Evolutionary conservation across 2,329 filamentous ascomycete genomes (phyloP), one percentile per base, ranked within the genome.

Genomic region (Conoideocrella luteorostrata): DNA sequence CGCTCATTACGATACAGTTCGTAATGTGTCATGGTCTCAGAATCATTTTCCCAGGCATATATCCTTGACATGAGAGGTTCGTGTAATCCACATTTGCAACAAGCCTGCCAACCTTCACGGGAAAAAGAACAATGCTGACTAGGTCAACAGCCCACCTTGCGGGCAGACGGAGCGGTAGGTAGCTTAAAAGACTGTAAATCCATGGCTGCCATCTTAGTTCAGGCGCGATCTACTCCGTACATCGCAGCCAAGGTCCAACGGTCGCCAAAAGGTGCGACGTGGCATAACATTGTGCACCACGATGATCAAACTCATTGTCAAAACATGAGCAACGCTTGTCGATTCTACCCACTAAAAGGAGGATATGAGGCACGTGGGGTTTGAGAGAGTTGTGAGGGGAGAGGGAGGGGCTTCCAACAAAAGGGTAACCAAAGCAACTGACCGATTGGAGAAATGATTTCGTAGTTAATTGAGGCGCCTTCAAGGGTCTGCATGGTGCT

Each of bases 391-490:
- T 15, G 24, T 17, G 13, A 33, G 32, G 20, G 22, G 28, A 20
- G 39, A 20, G n/a, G 30, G 28, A 41, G 24, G 37, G 28, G 39
- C 7, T 22, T 22, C 15, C 15, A 37, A 23, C 11, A 21, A 21
- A 28, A 18, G 24, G 22, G 33, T n/a, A n/a, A n/a, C n/a, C n/a
- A 38, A n/a, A 17, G 28, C 26, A 33, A 65, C 75, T 72, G 63
- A 78, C 75, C 75, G 63, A 78, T 74, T 61, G 75, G 75, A 55
- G 65, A 67, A 52, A 78, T 67, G 63, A 70, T 74, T 50, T 65
- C 59, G 46, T 58, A 56, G 50, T 57, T 56, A 49, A 67, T 70
- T 49, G 65, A 63, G 53, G 63, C 64, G 63, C 67, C 65, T 60
- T 59, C 68, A 66, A 66, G 68, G 66, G 64, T 67, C 59, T 67